phyloP scores from a whole-genome alignment of 768 basidiomycete species.

The Suillus occidentalis region DNA sequence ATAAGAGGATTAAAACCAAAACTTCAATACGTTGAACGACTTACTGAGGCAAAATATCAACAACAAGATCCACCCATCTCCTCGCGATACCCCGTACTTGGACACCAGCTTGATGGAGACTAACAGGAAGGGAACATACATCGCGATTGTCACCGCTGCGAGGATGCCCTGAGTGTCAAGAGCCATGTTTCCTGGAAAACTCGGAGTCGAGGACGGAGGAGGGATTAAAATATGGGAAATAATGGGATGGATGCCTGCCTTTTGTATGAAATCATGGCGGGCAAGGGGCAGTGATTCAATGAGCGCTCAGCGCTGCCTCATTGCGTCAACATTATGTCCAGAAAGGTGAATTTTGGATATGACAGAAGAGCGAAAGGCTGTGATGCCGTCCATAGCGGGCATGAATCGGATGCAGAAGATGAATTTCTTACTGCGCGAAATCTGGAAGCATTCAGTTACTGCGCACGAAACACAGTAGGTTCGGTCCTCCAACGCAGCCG shows the following conservation, averaged over 20 bases:
- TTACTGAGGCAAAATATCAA: slow-evolving; percentile 57
- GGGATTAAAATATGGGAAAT: slow-evolving; percentile 5
- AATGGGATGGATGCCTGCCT: background rate
- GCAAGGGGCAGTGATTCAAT: slow-evolving; percentile 20
- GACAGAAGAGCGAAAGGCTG: background rate
- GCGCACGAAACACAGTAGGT: too few relatives aligned
- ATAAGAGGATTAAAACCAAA: slow-evolving; percentile 8
- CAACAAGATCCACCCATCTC: slow-evolving; percentile 71
- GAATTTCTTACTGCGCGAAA: background rate
- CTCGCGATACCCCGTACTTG: slow-evolving; percentile 56
- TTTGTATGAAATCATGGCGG: slow-evolving; percentile 20
- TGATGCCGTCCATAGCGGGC: background rate
- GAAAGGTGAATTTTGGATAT: background rate
- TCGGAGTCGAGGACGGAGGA: background rate
- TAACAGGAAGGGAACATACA: slow-evolving; percentile 57
- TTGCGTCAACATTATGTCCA: background rate
- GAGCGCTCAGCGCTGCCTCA: background rate
- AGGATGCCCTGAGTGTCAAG: slow-evolving; percentile 49
- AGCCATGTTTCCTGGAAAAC: slow-evolving; percentile 25
- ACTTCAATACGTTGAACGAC: slow-evolving; percentile 19
- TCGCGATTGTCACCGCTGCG: slow-evolving; percentile 56
- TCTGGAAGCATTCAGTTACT: too few relatives aligned
- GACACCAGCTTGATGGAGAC: slow-evolving; percentile 45
- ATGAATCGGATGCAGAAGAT: background rate
- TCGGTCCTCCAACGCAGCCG: too few relatives aligned